Evolutionary conservation across 495 filamentous ascomycete genomes (phyloP).

Genomic region (Penicillium parvum): DNA sequence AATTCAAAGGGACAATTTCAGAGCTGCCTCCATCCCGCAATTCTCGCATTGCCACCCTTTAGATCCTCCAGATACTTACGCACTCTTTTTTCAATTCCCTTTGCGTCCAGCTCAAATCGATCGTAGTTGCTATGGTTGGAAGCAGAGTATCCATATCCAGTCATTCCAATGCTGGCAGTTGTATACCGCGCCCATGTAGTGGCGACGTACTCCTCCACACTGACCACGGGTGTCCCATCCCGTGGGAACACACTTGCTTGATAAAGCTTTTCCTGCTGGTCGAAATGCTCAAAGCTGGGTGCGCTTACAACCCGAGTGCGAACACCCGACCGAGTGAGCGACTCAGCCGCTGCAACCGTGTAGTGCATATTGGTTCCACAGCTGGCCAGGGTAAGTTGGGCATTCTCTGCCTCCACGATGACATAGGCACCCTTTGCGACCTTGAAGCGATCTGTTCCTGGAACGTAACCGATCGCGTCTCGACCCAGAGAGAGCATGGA

Average conservation of each 20-base stretch:
- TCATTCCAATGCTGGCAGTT: constrained; percentile 10
- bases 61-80: not conserved
- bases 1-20: not conserved
- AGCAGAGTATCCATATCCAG: constrained; percentile 21
- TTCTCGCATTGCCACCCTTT: not conserved
- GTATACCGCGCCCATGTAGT: constrained; percentile 21
- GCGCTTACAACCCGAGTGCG: constrained; percentile 12
- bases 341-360: constrained; percentile 18
- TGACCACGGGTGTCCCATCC: constrained; percentile 17
- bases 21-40: not conserved
- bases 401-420: constrained; percentile 17
- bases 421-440: constrained; percentile 36
- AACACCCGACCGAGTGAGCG: not conserved
- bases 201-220: constrained; percentile 22
- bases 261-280: constrained; percentile 16
- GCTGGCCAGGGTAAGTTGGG: constrained; percentile 32
- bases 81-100: not conserved
- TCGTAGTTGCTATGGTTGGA: constrained; percentile 22
- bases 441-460: constrained; percentile 19
- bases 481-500: constrained; percentile 34
- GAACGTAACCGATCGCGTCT: constrained; percentile 21
- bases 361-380: constrained; percentile 31
- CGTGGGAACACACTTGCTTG: constrained; percentile 12
- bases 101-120: constrained; percentile 9
- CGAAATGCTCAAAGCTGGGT: constrained; percentile 13